phyloP scores from a whole-genome alignment of 176 grass and related monocot genomes.

The Puya raimondii region DNA sequence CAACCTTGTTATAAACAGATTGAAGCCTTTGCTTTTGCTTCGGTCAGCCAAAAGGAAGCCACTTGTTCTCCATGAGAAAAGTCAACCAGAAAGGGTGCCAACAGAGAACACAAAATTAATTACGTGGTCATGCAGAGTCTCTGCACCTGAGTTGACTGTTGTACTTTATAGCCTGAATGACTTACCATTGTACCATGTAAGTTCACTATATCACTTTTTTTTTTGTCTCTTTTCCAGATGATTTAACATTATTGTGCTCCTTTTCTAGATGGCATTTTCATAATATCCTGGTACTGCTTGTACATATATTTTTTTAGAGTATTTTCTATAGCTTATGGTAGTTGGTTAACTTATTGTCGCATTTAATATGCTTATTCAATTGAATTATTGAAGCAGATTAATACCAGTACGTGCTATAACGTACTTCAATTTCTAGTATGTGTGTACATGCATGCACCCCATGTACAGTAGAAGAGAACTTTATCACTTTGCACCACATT shows the following conservation, averaged over 20 bases:
- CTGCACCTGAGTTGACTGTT: conserved; percentile 61
- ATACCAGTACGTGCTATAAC: too few species aligned
- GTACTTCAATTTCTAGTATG: not conserved
- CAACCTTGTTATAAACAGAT: conserved; percentile 73
- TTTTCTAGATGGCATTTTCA: not conserved
- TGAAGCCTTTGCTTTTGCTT: conserved; percentile 59
- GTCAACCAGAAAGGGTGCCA: conserved; percentile 37
- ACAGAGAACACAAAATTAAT: conserved; percentile 43
- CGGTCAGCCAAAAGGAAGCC: conserved; percentile 59
- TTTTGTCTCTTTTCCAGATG: not conserved
- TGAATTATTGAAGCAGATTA: not conserved
- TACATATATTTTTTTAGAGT: too few species aligned
- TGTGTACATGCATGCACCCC: not conserved
- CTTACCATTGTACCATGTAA: conserved; percentile 65
- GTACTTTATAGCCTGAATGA: conserved; percentile 61
- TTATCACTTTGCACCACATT: too few species aligned
- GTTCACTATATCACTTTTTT: conserved; percentile 29
- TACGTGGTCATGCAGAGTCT: conserved; percentile 46
- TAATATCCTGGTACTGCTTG: not conserved
- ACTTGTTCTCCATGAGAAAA: conserved; percentile 53
- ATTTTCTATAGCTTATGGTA: too few species aligned
- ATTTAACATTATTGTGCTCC: not conserved
- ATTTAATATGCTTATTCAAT: not conserved
- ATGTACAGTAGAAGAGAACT: not conserved
- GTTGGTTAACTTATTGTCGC: too few species aligned